Evolutionary conservation across 768 basidiomycete species (phyloP).

Genomic region (Suillus hirtellus): DNA sequence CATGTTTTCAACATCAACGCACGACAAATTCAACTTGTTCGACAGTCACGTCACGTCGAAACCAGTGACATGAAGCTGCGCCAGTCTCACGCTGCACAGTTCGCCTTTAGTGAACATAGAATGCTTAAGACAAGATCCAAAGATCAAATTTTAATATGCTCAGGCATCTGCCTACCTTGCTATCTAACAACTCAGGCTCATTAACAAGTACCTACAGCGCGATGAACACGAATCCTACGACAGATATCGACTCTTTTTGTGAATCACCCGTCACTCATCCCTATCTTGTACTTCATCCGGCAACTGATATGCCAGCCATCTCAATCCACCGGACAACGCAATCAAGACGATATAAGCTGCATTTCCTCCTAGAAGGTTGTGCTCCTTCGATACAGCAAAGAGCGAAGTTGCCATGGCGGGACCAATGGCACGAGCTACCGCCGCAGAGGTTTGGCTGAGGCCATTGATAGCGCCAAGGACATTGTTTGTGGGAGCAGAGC

Average conservation of each 20-base stretch:
- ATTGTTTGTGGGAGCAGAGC: constrained; percentile 51
- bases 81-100: too few species aligned
- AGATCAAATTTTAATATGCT: background rate
- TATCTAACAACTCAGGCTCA: background rate
- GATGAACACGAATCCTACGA: background rate
- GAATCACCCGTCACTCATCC: constrained; percentile 15
- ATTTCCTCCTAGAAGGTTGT: constrained; percentile 50
- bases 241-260: background rate
- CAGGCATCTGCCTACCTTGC: background rate
- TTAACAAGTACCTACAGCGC: background rate
- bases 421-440: constrained; percentile 49
- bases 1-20: too few species aligned
- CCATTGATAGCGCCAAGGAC: constrained; percentile 63
- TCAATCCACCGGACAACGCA: constrained; percentile 26
- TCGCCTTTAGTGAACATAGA: background rate
- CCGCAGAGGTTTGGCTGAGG: constrained; percentile 48
- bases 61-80: too few species aligned
- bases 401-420: constrained; percentile 50
- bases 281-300: constrained; percentile 37
- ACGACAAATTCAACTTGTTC: too few species aligned
- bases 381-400: constrained; percentile 52
- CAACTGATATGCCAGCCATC: constrained; percentile 25
- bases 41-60: too few species aligned
- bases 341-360: constrained; percentile 47
- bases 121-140: background rate